These are phyloP conservation scores for Symbiodinium pilosum DNA, from an alignment of 73 alveolate genomes.

Conservation along the genomic window DNA sequence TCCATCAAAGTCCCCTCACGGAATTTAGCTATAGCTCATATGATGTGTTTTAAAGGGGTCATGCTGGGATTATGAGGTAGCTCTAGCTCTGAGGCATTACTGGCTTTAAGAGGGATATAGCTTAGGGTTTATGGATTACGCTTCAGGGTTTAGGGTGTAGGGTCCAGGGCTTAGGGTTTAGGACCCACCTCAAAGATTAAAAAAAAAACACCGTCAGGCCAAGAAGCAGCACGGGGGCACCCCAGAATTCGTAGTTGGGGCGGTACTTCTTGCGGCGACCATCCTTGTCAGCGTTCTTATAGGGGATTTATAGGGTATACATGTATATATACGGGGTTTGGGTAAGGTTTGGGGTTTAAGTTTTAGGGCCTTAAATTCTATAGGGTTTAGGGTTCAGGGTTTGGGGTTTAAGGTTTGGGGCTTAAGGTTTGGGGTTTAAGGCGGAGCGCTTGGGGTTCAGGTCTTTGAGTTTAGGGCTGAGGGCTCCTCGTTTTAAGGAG, in stretches of 20 bases:
- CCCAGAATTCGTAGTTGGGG: conserved; percentile 74
- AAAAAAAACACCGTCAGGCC: too few species aligned
- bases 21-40: too few species aligned
- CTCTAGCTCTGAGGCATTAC: too few species aligned
- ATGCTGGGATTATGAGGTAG: too few species aligned
- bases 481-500: too few species aligned
- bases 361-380: not conserved
- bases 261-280: conserved; percentile 72
- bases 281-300: too few species aligned
- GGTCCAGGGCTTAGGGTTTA: not conserved
- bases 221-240: not conserved
- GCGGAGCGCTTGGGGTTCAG: too few species aligned
- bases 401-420: conserved; percentile 2
- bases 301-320: too few species aligned
- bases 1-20: too few species aligned
- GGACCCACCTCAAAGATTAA: too few species aligned
- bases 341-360: not conserved
- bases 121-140: not conserved
- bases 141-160: not conserved
- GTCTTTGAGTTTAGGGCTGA: too few species aligned
- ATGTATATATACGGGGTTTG: too few species aligned
- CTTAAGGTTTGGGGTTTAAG: not conserved
- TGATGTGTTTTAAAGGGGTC: not conserved
- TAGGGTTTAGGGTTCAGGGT: not conserved
- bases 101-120: not conserved